A percentile compares a stretch with the other conserved stretches of the same genome.
phyloP scores from a whole-genome alignment of 2,329 filamentous ascomycete genomes.

The Colletotrichum somersetense region DNA sequence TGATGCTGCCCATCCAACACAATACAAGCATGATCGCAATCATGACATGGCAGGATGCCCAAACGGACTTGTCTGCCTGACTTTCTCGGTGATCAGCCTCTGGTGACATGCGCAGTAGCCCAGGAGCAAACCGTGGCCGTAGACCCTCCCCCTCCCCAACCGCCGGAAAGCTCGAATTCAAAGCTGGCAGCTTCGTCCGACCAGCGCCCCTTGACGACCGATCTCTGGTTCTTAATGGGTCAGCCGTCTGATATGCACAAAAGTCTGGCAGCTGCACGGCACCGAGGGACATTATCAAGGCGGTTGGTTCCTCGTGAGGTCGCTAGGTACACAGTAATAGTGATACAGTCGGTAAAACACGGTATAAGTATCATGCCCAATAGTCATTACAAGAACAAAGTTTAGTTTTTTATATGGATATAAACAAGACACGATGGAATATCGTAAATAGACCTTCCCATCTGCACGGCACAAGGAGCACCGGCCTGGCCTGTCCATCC shows the following conservation, averaged over 20 bases:
- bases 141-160: not conserved
- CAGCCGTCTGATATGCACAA: conserved; percentile 9
- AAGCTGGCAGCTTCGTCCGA: not conserved
- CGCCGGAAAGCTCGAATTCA: not conserved
- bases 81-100: not conserved
- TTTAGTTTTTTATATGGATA: too few species aligned
- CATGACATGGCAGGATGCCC: too few species aligned
- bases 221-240: not conserved
- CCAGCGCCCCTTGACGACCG: not conserved
- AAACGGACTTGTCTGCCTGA: not conserved
- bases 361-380: too few species aligned
- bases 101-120: not conserved
- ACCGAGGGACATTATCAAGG: too few species aligned
- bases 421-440: too few species aligned
- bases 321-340: too few species aligned
- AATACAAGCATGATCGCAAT: conserved; percentile 29
- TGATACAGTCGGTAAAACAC: too few species aligned
- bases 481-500: not conserved
- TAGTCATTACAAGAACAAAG: too few species aligned
- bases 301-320: too few species aligned
- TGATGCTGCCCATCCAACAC: conserved; percentile 26
- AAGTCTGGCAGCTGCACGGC: conserved; percentile 6
- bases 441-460: too few species aligned
- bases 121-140: not conserved
- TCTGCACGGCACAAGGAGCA: too few species aligned